A percentile compares a stretch with the other conserved stretches of the same genome.
phyloP scores from a whole-genome alignment of 2,329 filamentous ascomycete species.

The Gaeumannomyces sp. region DNA sequence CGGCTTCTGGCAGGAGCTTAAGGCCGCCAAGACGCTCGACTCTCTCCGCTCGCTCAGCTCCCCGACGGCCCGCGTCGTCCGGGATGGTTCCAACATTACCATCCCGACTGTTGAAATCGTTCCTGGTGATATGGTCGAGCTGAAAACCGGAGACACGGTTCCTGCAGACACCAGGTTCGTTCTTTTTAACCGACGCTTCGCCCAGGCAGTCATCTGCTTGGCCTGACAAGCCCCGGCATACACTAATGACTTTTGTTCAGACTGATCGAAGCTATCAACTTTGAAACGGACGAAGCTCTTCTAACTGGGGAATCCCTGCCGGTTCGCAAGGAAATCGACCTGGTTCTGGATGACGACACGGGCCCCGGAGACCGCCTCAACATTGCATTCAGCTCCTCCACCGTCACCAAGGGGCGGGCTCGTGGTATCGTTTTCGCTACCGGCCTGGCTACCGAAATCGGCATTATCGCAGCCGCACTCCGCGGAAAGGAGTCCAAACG shows the following conservation, averaged over 20 bases:
- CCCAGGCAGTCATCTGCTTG: background rate
- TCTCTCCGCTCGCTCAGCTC: conserved; percentile 42
- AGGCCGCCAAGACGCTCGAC: conserved; percentile 47
- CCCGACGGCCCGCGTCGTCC: conserved; percentile 42
- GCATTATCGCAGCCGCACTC: conserved; percentile 56
- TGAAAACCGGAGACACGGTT: conserved; percentile 40
- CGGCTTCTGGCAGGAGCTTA: conserved; percentile 48
- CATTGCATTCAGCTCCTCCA: conserved; percentile 55
- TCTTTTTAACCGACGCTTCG: background rate
- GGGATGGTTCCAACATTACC: conserved; percentile 39
- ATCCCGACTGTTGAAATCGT: conserved; percentile 49
- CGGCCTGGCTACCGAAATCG: conserved; percentile 55
- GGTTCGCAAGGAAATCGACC: conserved; percentile 44
- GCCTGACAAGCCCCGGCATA: background rate
- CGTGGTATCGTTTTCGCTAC: conserved; percentile 54
- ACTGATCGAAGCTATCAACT: conserved; percentile 45
- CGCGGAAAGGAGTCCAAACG: conserved; percentile 42
- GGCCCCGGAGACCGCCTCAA: conserved; percentile 56
- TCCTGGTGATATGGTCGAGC: conserved; percentile 50
- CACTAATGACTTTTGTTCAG: conserved; percentile 14
- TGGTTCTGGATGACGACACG: conserved; percentile 43
- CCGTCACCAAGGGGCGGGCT: conserved; percentile 56
- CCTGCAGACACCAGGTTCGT: conserved; percentile 31
- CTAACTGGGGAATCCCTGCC: conserved; percentile 58
- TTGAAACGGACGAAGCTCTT: conserved; percentile 54